Conservation (phyloP, 2,329 filamentous ascomycete genomes). For the Tolypocladium endophyticum region DNA sequence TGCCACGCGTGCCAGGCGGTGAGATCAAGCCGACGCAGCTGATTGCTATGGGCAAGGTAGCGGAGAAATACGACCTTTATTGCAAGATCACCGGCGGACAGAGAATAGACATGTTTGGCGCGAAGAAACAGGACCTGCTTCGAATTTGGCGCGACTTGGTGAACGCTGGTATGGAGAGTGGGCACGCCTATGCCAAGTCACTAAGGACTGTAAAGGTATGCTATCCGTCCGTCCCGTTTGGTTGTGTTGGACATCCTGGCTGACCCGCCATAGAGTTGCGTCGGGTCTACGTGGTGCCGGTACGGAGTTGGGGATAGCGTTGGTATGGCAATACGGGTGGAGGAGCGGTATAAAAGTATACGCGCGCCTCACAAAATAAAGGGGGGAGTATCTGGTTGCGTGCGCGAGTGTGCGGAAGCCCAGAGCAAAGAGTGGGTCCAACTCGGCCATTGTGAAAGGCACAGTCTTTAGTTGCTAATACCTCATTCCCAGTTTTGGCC, state of each 20-base stretch:
- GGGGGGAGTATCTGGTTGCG: slow-evolving; percentile 79
- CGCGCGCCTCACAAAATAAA: slow-evolving; percentile 87
- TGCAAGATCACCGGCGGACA: slow-evolving; percentile 90
- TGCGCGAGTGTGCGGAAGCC: slow-evolving; percentile 86
- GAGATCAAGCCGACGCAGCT: slow-evolving; percentile 81
- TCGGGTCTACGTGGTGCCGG: slow-evolving; percentile 84
- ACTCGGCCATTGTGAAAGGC: neutral
- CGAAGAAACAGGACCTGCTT: slow-evolving; percentile 74
- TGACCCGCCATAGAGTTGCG: slow-evolving; percentile 47
- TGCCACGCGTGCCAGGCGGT: slow-evolving; percentile 72
- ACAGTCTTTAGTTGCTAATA: neutral
- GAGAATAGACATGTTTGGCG: slow-evolving; percentile 87
- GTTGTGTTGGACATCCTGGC: no score
- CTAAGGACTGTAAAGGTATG: slow-evolving; percentile 66
- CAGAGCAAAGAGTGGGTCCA: slow-evolving; percentile 71
- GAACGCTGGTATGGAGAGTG: slow-evolving; percentile 79
- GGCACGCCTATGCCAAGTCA: slow-evolving; percentile 84
- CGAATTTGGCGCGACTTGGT: slow-evolving; percentile 74
- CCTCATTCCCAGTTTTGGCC: slow-evolving; percentile 52
- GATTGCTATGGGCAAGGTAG: slow-evolving; percentile 72
- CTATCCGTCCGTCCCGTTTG: no score
- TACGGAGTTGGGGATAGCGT: slow-evolving; percentile 86
- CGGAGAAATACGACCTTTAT: slow-evolving; percentile 75
- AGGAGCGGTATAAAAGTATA: slow-evolving; percentile 87
- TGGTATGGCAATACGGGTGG: slow-evolving; percentile 76